phyloP scores from a whole-genome alignment of 495 filamentous ascomycete species.

The Choiromyces venosus region DNA sequence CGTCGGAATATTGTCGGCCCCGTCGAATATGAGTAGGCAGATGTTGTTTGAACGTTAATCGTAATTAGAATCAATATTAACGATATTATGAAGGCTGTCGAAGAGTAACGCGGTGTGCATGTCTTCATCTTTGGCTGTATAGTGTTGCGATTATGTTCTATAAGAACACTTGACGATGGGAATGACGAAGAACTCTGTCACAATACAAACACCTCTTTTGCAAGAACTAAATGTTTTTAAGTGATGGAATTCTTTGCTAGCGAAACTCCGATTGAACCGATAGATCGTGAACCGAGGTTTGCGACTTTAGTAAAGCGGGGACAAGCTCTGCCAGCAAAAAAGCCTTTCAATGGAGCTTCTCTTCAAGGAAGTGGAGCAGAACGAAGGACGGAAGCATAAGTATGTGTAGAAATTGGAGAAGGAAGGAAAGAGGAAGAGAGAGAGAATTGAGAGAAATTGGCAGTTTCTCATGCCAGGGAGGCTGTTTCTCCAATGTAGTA shows the following conservation, averaged over 20 bases:
- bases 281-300: background rate
- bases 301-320: background rate
- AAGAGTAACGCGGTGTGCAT: background rate
- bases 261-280: background rate
- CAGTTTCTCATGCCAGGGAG: conserved; percentile 1
- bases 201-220: conserved; percentile 5
- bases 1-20: conserved; percentile 20
- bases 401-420: background rate
- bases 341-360: conserved; percentile 18
- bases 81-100: conserved; percentile 4
- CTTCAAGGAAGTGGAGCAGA: conserved; percentile 4
- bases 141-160: conserved; percentile 3
- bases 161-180: background rate
- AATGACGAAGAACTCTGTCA: conserved; percentile 5
- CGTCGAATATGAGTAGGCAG: conserved; percentile 6
- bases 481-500: background rate
- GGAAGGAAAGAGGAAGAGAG: conserved; percentile 10
- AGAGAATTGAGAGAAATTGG: conserved; percentile 9
- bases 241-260: background rate
- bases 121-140: conserved; percentile 10
- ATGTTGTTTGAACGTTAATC: background rate
- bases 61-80: background rate
- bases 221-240: background rate
- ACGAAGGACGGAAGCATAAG: conserved; percentile 2
- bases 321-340: conserved; percentile 6